Percentiles rank a stretch among this genome's conserved stretches.
Evolutionary conservation across 257 asterid genomes (phyloP).

Genomic region (Solanum ahanhuiri): DNA sequence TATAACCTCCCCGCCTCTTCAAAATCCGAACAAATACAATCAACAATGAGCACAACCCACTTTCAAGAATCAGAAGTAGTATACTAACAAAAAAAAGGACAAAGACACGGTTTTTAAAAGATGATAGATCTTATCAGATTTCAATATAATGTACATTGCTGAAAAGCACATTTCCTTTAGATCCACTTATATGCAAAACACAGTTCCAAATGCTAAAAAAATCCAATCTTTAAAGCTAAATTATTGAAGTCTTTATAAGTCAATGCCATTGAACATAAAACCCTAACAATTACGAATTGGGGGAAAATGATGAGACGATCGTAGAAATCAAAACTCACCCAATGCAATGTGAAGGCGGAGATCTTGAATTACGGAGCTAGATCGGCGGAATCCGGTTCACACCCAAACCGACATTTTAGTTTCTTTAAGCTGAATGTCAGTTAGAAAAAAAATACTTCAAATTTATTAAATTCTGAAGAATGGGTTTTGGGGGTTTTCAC

Average conservation of each 20-base stretch:
- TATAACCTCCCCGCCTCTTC: conserved; percentile 13
- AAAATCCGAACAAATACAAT: neutral
- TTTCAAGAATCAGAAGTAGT: neutral
- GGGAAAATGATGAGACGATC: conserved; percentile 7
- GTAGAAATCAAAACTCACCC: conserved; percentile 35
- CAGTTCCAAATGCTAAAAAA: conserved; percentile 12
- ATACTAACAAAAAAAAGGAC: neutral
- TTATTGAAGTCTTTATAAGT: neutral
- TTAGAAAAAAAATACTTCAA: neutral
- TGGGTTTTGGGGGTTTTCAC: conserved; percentile 1
- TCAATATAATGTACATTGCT: neutral
- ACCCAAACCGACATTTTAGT: conserved; percentile 11
- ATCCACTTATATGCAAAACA: conserved; percentile 32
- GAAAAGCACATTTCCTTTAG: conserved; percentile 18
- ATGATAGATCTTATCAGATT: conserved; percentile 7
- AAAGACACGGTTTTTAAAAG: neutral
- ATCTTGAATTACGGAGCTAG: conserved; percentile 36
- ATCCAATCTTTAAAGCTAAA: neutral
- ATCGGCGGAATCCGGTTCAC: conserved; percentile 30
- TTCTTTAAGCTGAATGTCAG: neutral
- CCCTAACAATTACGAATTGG: neutral
- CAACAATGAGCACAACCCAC: neutral
- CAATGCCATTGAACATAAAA: neutral
- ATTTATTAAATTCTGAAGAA: neutral
- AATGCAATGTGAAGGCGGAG: conserved; percentile 28